Percentiles rank a stretch among this genome's conserved stretches.
Evolutionary conservation across 805 yeast genomes (phyloP).

Genomic region (Ogataea allantospora): DNA sequence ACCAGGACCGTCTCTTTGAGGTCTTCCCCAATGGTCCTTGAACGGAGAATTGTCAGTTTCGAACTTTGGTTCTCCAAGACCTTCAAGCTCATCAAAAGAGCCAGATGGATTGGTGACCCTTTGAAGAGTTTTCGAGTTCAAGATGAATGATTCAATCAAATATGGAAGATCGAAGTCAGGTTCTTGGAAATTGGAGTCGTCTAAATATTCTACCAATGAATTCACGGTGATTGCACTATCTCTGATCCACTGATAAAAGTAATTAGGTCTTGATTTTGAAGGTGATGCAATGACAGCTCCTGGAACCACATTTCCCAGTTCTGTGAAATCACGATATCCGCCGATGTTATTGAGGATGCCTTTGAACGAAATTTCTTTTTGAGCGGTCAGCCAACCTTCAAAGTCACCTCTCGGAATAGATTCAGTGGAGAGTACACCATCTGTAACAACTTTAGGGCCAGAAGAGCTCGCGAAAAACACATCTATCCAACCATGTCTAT

Average conservation of each 20-base stretch:
- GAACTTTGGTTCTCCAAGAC: slow-evolving; percentile 91
- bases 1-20: slow-evolving; percentile 95
- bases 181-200: slow-evolving; percentile 38
- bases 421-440: slow-evolving; percentile 22
- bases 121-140: slow-evolving; percentile 59
- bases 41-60: slow-evolving; percentile 63
- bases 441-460: slow-evolving; percentile 12
- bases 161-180: slow-evolving; percentile 17
- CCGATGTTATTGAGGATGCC: slow-evolving; percentile 57
- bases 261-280: slow-evolving; percentile 67
- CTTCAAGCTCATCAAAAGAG: slow-evolving; percentile 45
- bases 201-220: slow-evolving; percentile 56
- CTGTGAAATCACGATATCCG: slow-evolving; percentile 38
- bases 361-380: slow-evolving; percentile 41
- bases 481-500: slow-evolving; percentile 1
- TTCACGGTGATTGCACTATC: slow-evolving; percentile 82
- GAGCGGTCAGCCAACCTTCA: slow-evolving; percentile 48
- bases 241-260: slow-evolving; percentile 87
- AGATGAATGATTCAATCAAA: slow-evolving; percentile 59
- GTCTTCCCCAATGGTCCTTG: slow-evolving; percentile 81
- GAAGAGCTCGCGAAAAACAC: slow-evolving; percentile 1
- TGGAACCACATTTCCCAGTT: slow-evolving; percentile 39
- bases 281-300: slow-evolving; percentile 90
- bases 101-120: slow-evolving; percentile 71
- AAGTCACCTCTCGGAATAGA: slow-evolving; percentile 37